A percentile compares a stretch with the other conserved stretches of the same genome.
Evolutionary conservation across 2,329 filamentous ascomycete species (phyloP).

Genomic region (Alternaria dauci): DNA sequence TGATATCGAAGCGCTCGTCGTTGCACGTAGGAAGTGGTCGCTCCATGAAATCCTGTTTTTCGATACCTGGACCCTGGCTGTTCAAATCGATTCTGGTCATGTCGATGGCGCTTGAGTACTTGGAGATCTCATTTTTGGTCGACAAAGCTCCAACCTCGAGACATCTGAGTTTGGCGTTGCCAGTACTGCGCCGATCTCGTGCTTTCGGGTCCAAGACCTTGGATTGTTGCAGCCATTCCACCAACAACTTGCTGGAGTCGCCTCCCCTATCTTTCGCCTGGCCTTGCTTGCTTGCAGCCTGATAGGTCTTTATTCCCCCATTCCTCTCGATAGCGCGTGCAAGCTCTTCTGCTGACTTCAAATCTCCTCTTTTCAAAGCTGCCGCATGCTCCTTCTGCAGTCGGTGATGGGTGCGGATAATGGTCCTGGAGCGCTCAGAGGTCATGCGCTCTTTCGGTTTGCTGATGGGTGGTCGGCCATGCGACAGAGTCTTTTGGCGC

Average conservation of each 20-base stretch:
- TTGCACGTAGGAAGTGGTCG: slow-evolving; percentile 72
- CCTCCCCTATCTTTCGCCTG: slow-evolving; percentile 68
- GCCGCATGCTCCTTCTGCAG: slow-evolving; percentile 65
- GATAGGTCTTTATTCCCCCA: slow-evolving; percentile 68
- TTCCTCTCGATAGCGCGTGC: slow-evolving; percentile 62
- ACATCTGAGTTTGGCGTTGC: slow-evolving; percentile 62
- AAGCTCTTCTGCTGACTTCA: slow-evolving; percentile 53
- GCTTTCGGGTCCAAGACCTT: slow-evolving; percentile 29
- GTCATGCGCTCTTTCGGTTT: slow-evolving; percentile 56
- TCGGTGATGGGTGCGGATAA: slow-evolving; percentile 68
- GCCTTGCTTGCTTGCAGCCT: slow-evolving; percentile 69
- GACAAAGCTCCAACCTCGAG: slow-evolving; percentile 92
- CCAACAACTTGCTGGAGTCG: slow-evolving; percentile 67
- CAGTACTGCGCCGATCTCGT: slow-evolving; percentile 9
- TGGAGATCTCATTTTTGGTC: slow-evolving; percentile 83
- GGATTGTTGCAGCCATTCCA: slow-evolving; percentile 63
- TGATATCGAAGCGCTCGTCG: slow-evolving; percentile 79
- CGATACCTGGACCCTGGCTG: slow-evolving; percentile 81
- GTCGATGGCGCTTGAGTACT: slow-evolving; percentile 69
- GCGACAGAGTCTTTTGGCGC: slow-evolving; percentile 44
- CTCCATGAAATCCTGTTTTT: slow-evolving; percentile 93
- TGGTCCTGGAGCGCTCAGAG: slow-evolving; percentile 64
- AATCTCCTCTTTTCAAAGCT: slow-evolving; percentile 57
- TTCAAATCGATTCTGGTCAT: slow-evolving; percentile 89
- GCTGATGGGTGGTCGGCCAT: slow-evolving; percentile 44